phyloP scores from a whole-genome alignment of 345 rosid species.

The Moricandia arvensis region DNA sequence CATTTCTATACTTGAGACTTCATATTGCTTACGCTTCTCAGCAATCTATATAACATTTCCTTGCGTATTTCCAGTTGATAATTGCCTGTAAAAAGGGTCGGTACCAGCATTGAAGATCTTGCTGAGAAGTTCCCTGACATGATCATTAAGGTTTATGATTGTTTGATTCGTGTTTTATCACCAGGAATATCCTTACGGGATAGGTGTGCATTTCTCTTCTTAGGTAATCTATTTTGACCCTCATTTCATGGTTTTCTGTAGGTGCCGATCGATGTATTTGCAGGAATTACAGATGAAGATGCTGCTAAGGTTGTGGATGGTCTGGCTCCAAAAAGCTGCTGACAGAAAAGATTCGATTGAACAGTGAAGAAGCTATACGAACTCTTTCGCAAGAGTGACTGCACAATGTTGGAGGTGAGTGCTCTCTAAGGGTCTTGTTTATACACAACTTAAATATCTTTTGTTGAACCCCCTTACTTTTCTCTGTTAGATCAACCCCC shows the following conservation, averaged over 20 bases:
- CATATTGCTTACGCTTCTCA: background rate
- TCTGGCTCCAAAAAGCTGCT: constrained; percentile 75
- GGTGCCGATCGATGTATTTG: constrained; percentile 94
- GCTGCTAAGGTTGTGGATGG: constrained; percentile 98
- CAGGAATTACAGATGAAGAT: constrained; percentile 95
- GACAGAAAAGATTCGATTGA: constrained; percentile 79
- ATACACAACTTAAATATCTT: background rate
- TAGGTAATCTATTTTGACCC: constrained; percentile 2
- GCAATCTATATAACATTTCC: background rate
- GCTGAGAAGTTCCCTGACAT: constrained; percentile 97
- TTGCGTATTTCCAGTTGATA: constrained; percentile 63
- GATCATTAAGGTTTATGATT: constrained; percentile 71
- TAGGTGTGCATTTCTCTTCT: background rate
- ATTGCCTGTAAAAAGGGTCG: constrained; percentile 95
- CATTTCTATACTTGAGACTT: background rate
- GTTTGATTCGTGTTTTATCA: background rate
- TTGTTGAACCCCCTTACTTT: constrained; percentile 1
- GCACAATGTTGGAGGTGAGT: constrained; percentile 97
- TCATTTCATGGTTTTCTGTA: constrained; percentile 36
- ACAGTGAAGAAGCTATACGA: constrained; percentile 96
- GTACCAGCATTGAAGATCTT: constrained; percentile 99
- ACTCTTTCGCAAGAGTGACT: constrained; percentile 77
- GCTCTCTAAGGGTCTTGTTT: constrained; percentile 1
- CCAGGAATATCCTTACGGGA: too few species aligned
- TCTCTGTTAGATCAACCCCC: constrained; percentile 80